phyloP scores from a whole-genome alignment of 495 filamentous ascomycete genomes.

The Cryomyces antarcticus region DNA sequence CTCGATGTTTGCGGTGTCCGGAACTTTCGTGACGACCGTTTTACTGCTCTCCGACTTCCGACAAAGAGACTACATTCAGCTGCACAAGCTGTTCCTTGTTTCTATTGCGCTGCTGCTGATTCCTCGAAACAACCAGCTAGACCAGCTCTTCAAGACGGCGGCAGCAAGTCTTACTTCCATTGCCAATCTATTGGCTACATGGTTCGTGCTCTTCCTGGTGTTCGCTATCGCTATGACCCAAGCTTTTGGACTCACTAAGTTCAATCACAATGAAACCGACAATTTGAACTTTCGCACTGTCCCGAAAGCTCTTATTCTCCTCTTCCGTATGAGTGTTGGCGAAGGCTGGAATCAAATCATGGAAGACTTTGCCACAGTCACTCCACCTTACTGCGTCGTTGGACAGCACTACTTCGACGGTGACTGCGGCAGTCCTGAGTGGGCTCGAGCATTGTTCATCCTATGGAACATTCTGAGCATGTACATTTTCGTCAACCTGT shows the following conservation, averaged over 20 bases:
- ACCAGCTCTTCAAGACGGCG: slow-evolving; percentile 98
- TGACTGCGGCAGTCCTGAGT: slow-evolving; percentile 77
- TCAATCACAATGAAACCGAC: slow-evolving; percentile 46
- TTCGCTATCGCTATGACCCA: slow-evolving; percentile 95
- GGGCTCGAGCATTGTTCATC: slow-evolving; percentile 78
- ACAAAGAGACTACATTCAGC: slow-evolving; percentile 42
- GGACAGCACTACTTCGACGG: slow-evolving; percentile 50
- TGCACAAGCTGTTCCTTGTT: slow-evolving; percentile 89
- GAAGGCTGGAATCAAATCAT: slow-evolving; percentile 95
- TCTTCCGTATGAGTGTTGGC: slow-evolving; percentile 81
- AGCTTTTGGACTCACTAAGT: slow-evolving; percentile 85
- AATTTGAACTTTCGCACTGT: slow-evolving; percentile 91
- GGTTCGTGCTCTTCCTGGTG: slow-evolving; percentile 89
- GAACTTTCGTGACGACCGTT: slow-evolving; percentile 57
- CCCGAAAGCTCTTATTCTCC: slow-evolving; percentile 76
- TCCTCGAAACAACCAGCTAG: slow-evolving; percentile 87
- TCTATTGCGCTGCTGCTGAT: slow-evolving; percentile 82
- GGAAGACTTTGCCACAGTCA: slow-evolving; percentile 79
- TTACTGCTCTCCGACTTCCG: slow-evolving; percentile 37
- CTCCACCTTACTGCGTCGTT: slow-evolving; percentile 45
- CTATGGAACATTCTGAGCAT: slow-evolving; percentile 99
- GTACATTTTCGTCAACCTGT: slow-evolving; percentile 98
- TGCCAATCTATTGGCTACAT: slow-evolving; percentile 82
- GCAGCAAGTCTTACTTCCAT: slow-evolving; percentile 87
- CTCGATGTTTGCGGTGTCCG: slow-evolving; percentile 67